Percentiles rank a stretch among this genome's conserved stretches.
Conservation (phyloP, 179 eudicot species). For the Amaranthus tricolor region DNA sequence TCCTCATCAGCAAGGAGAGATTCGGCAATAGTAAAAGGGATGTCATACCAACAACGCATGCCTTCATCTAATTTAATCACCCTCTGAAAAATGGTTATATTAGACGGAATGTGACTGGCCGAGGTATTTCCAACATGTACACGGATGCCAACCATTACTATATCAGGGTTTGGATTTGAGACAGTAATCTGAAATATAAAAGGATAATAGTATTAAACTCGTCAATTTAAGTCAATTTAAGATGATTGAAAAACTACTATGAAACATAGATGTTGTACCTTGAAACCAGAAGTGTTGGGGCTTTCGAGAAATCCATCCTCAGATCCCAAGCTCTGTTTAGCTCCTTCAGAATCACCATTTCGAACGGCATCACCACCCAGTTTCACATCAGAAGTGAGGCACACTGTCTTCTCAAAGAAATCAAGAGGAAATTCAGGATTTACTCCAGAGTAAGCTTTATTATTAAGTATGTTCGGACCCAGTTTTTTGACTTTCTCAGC, state of each 20-base stretch:
- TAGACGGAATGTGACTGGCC: slow-evolving; percentile 87
- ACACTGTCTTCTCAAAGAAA: slow-evolving; percentile 92
- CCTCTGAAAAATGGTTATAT: slow-evolving; percentile 85
- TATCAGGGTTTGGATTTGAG: slow-evolving; percentile 90
- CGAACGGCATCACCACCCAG: slow-evolving; percentile 89
- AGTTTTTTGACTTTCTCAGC: slow-evolving; percentile 83
- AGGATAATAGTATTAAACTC: neutral
- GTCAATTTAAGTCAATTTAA: slow-evolving; percentile 1
- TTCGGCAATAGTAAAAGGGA: slow-evolving; percentile 97
- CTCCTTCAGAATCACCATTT: slow-evolving; percentile 91
- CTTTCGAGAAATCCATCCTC: slow-evolving; percentile 97
- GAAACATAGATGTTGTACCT: slow-evolving; percentile 45
- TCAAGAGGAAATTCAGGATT: slow-evolving; percentile 96
- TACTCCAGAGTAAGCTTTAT: slow-evolving; percentile 77
- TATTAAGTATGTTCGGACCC: slow-evolving; percentile 79
- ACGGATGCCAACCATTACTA: slow-evolving; percentile 97
- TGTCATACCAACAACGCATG: slow-evolving; percentile 99
- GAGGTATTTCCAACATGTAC: slow-evolving; percentile 93
- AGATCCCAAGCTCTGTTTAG: slow-evolving; percentile 89
- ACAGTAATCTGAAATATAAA: slow-evolving; percentile 61
- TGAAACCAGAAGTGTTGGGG: slow-evolving; percentile 80
- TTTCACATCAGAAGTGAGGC: slow-evolving; percentile 90
- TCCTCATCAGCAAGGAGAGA: slow-evolving; percentile 99
- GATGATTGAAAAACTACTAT: neutral
- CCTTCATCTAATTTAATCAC: slow-evolving; percentile 90